A percentile compares a stretch with the other conserved stretches of the same genome.
These are phyloP conservation scores for Breynia disticha DNA, from an alignment of 441 rosid genomes.

Conservation along the genomic window DNA sequence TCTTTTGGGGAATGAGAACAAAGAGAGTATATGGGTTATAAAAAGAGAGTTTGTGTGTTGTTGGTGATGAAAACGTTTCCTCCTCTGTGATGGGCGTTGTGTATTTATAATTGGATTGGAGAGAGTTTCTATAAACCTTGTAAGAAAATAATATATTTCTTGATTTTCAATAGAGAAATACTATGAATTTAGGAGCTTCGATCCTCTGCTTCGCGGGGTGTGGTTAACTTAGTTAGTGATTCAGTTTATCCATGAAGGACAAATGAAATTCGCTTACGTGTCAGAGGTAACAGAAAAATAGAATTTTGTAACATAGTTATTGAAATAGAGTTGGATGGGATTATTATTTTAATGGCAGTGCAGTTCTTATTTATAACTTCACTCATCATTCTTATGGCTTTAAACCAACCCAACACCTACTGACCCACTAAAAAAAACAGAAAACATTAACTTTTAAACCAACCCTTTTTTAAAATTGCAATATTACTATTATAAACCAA, in stretches of 20 bases:
- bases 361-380: too few relatives aligned
- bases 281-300: too few relatives aligned
- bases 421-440: too few relatives aligned
- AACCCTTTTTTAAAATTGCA: too few relatives aligned
- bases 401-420: too few relatives aligned
- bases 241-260: not conserved
- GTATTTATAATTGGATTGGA: not conserved
- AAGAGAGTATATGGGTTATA: conserved; percentile 24
- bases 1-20: conserved; percentile 39
- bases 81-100: not conserved
- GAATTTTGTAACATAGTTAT: too few relatives aligned
- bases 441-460: too few relatives aligned
- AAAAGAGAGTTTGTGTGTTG: not conserved
- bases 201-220: conserved; percentile 7
- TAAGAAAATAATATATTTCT: not conserved
- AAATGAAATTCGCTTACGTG: not conserved
- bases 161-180: not conserved
- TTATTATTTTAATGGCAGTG: too few relatives aligned
- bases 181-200: not conserved
- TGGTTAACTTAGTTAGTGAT: too few relatives aligned
- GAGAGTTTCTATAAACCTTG: not conserved
- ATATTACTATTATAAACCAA: too few relatives aligned
- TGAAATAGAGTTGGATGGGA: too few relatives aligned
- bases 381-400: too few relatives aligned
- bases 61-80: not conserved